Evolutionary conservation across 352 stramenopile genomes (phyloP), one percentile per base, ranked within the genome.

Genomic region (Phytophthora brassicae): DNA sequence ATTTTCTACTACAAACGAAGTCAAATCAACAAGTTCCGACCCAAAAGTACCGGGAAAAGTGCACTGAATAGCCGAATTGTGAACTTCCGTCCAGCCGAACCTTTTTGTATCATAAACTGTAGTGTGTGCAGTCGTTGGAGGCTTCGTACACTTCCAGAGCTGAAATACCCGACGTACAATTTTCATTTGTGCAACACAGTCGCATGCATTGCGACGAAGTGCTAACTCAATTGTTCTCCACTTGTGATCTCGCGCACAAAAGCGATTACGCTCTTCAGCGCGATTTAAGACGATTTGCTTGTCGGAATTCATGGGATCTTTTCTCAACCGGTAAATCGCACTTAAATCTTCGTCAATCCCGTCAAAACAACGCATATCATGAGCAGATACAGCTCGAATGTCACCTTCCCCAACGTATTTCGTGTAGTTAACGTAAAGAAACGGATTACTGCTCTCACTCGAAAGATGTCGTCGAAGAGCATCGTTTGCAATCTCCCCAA

Each of bases 171-270:
- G 82, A 20, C 81, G 79, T 19, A 98, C 84, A 17, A 96, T 72
- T 39, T 93, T 83, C n/a, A 94, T 84, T 64, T 98, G 88, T 7
- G 61, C 65, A 8, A 88, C 57, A 59, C 97, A 99, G 66, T 98
- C 74, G 68, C 97, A 99, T 20, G 98, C 93, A 55, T 94, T 72
- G 4, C 93, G 83, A 38, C 88, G 73, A 45, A 98, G 83, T 1
- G 90, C 89, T 11, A 96, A 74, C 45, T 86, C 69, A 9, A 98
- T 77, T 19, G 92, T 87, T n/a, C 79, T 69, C 83, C 94, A 98
- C 67, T 98, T 98, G 67, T 98, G 84, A 64, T 99, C 96, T 8
- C 97, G 77, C 0, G 80, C 93, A 59, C 96, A 99, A 17, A 70
- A 64, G 14, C 85, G 33, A 45, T 97, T 75, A 41, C 86, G 84